Base-by-base conservation (phyloP, 306 rosid species). In the Dryas drummondii region DNA sequence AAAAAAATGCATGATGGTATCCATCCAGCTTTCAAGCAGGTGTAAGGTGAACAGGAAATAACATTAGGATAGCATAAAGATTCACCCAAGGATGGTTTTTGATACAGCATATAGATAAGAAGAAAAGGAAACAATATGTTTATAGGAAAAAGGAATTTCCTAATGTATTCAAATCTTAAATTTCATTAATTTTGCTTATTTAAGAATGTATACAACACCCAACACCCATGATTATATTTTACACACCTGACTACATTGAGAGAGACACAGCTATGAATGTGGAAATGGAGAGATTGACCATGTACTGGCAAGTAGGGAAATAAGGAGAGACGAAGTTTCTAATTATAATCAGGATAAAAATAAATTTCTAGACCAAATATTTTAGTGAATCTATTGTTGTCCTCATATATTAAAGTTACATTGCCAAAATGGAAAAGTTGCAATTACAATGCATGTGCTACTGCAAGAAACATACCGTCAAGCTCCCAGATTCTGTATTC, bases 401-500 rank as follows among this genome's bases (percentile, higher is more conserved):
- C 78, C 85, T 88, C 89, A 1, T 27, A n/a, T 27, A 49, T 16
- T 52, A 11, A 37, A 16, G 12, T 32, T 9, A 45, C 6, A 42
- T 44, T 70, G 48, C 61, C 22, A 48, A n/a, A 76, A 68, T 46
- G 45, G 42, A n/a, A 6, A 37, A 26, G n/a, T 13, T 58, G 55
- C 56, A 67, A 50, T 65, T 47, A 40, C 72, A 14, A 63, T 63
- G 42, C 65, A 56, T 9, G 13, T 52, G 32, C n/a, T 5, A 52
- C 13, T 8, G 9, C 56, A 54, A 54, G 42, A 71, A 66, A 84
- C 90, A 51, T 86, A 94, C 97, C 66, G 97, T 94, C 87, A 91
- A 88, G 87, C 92, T 87, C 63, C 91, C 89, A 57, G 97, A 91
- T 64, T 91, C 92, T 6, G 96, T 94, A 79, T 89, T 84, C 91